phyloP scores from a whole-genome alignment of 2,329 filamentous ascomycete genomes.

The Arthrinium puccinioides region DNA sequence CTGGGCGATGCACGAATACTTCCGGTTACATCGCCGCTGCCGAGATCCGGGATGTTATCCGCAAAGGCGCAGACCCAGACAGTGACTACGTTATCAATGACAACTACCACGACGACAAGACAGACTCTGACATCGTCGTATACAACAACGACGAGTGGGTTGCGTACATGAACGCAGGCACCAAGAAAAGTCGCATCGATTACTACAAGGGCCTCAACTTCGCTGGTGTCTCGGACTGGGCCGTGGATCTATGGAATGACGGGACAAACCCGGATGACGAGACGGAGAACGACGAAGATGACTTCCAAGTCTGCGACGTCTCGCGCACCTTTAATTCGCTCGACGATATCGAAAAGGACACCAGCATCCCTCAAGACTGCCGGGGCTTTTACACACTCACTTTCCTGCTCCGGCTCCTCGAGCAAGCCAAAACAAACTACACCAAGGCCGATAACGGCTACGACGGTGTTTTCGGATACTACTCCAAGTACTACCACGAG shows the following conservation, averaged over 20 bases:
- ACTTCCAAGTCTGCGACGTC: not conserved
- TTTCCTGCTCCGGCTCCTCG: constrained; percentile 4
- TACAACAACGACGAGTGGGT: constrained; percentile 1
- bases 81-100: not conserved
- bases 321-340: not conserved
- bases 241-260: constrained; percentile 1
- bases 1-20: not conserved
- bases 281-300: not conserved
- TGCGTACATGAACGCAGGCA: not conserved
- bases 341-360: not conserved
- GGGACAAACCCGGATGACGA: too few relatives aligned
- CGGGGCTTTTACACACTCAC: constrained; percentile 5
- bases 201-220: not conserved
- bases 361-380: not conserved
- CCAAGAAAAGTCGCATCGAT: not conserved
- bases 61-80: not conserved
- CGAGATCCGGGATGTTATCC: constrained; percentile 1
- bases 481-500: too few relatives aligned
- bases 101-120: not conserved
- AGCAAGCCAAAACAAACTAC: not conserved
- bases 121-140: not conserved
- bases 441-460: too few relatives aligned
- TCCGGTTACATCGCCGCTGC: constrained; percentile 1
- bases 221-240: constrained; percentile 1
- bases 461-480: too few relatives aligned